These are phyloP conservation scores for Ichthyophonus hoferi DNA, from an alignment of 208 protist species.

Conservation along the genomic window DNA sequence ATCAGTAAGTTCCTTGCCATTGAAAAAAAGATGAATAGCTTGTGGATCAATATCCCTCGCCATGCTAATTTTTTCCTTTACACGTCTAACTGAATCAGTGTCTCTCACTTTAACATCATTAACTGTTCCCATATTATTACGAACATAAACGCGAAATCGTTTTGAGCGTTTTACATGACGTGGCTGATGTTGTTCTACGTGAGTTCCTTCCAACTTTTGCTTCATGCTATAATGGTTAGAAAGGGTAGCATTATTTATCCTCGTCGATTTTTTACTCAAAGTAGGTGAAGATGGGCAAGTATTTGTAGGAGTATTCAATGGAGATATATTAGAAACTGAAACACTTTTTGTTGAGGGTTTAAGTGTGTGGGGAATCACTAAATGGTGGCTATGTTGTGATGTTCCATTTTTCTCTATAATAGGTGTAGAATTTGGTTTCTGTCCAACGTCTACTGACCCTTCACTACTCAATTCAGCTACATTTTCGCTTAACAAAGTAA, in stretches of 20 bases:
- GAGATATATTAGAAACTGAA: neutral
- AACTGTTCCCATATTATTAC: neutral
- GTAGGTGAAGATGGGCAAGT: neutral
- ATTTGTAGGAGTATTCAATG: neutral
- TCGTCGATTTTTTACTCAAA: too few relatives aligned
- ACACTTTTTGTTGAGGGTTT: neutral
- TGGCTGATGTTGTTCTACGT: too few relatives aligned
- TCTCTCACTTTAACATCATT: neutral
- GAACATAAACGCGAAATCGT: neutral
- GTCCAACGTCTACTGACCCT: neutral
- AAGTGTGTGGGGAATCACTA: neutral
- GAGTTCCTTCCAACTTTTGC: too few relatives aligned
- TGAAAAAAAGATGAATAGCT: neutral
- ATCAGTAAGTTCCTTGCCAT: neutral
- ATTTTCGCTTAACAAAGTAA: neutral
- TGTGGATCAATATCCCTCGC: neutral
- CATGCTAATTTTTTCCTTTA: neutral
- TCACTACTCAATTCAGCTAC: neutral
- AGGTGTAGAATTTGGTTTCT: too few relatives aligned
- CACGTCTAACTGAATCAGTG: neutral
- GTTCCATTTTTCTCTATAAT: too few relatives aligned
- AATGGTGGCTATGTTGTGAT: too few relatives aligned
- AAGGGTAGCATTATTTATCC: too few relatives aligned
- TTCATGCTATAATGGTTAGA: too few relatives aligned
- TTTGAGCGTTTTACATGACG: neutral